Conservation (phyloP, 2,329 filamentous ascomycete genomes). For the Thielaviopsis ethacetica region DNA sequence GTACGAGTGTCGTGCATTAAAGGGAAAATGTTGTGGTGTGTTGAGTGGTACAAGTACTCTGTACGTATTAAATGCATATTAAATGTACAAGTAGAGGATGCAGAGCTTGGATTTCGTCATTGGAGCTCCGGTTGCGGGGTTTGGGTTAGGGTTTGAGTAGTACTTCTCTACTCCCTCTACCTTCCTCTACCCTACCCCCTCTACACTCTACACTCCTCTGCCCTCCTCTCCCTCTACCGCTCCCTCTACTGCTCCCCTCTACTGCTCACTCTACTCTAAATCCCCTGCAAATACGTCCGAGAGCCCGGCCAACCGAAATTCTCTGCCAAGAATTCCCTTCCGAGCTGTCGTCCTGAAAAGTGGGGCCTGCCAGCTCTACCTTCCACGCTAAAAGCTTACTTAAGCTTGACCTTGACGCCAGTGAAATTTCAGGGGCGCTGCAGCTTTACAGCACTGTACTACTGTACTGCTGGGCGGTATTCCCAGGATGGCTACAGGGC, state of each 20-base stretch:
- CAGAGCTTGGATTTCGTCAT: slow-evolving; percentile 8
- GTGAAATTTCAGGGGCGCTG: background rate
- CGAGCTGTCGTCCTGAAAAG: no score
- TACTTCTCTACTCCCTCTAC: no score
- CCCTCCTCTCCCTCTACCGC: background rate
- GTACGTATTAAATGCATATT: no score
- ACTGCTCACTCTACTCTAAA: background rate
- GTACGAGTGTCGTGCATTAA: no score
- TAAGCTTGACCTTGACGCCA: no score
- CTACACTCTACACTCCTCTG: background rate
- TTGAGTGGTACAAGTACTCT: no score
- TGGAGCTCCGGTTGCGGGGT: slow-evolving; percentile 6
- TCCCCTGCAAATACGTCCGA: background rate
- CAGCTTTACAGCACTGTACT: background rate
- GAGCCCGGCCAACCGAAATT: background rate
- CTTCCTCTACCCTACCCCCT: background rate
- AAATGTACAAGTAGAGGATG: no score
- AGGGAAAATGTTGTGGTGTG: no score
- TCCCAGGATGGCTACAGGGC: no score
- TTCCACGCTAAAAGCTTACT: no score
- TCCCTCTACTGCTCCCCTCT: background rate
- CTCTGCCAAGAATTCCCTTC: no score
- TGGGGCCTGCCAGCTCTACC: background rate
- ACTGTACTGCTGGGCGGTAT: background rate
- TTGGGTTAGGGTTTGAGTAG: background rate